These are phyloP conservation scores for Ceratocystis lukuohia DNA, from an alignment of 2,329 filamentous ascomycete genomes.

Conservation along the genomic window DNA sequence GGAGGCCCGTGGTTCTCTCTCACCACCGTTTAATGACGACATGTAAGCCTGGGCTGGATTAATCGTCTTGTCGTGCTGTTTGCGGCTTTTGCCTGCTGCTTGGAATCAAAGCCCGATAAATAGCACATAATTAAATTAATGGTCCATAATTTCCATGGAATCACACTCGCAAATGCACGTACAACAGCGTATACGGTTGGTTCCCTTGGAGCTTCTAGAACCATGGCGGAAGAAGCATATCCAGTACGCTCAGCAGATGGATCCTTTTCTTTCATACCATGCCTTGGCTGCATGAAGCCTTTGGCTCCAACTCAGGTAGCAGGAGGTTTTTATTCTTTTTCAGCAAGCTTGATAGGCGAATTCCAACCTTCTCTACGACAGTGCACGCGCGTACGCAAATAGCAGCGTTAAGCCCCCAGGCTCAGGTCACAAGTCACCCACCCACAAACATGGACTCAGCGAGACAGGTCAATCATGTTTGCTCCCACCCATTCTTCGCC, in stretches of 20 bases:
- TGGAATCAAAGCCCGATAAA: background rate
- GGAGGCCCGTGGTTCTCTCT: background rate
- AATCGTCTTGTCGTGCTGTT: background rate
- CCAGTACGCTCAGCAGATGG: background rate
- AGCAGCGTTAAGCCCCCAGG: background rate
- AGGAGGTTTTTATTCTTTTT: no score
- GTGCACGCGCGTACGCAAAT: no score
- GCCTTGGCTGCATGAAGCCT: background rate
- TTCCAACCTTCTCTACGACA: no score
- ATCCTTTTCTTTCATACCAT: background rate
- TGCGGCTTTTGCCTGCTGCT: background rate
- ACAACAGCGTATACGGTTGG: background rate
- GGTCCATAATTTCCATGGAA: background rate
- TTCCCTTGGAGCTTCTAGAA: background rate
- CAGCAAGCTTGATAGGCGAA: no score
- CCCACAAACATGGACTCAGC: background rate
- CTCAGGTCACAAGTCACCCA: background rate
- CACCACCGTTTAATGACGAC: slow-evolving; percentile 4
- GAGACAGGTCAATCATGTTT: background rate
- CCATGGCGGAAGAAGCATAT: background rate
- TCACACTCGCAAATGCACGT: background rate
- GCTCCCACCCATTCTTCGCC: background rate
- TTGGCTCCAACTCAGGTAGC: no score
- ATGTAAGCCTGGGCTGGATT: background rate
- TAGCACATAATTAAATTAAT: background rate